A percentile compares a stretch with the other conserved stretches of the same genome.
phyloP scores from a whole-genome alignment of 352 stramenopile genomes.

The Globisporangium carolinianum region DNA sequence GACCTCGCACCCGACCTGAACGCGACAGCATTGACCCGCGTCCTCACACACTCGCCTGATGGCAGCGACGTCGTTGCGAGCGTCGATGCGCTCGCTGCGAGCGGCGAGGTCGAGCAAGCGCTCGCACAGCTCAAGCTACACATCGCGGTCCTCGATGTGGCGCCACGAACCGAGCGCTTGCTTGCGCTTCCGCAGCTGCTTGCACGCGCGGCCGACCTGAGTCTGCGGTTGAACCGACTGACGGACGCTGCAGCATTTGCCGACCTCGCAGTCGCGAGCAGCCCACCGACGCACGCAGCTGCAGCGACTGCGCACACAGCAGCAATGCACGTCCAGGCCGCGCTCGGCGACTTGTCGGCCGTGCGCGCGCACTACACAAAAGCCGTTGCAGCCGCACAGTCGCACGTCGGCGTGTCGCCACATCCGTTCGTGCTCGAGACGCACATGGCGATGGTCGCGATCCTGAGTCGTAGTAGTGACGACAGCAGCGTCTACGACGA shows the following conservation, averaged over 20 bases:
- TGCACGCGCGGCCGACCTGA: conserved; percentile 31
- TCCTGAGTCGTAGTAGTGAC: conserved; percentile 18
- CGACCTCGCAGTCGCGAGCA: conserved; percentile 30
- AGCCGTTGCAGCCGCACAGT: conserved; percentile 27
- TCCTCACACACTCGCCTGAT: conserved; percentile 18
- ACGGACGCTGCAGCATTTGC: conserved; percentile 23
- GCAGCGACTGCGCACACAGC: conserved; percentile 20
- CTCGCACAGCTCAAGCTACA: conserved; percentile 33
- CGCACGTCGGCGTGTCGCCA: conserved; percentile 24
- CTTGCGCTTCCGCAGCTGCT: conserved; percentile 30
- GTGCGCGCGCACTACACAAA: conserved; percentile 18
- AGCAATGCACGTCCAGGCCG: conserved; percentile 28
- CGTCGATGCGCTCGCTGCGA: conserved; percentile 17
- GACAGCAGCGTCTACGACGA: conserved; percentile 8
- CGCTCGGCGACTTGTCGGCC: conserved; percentile 10
- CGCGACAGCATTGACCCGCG: conserved; percentile 12
- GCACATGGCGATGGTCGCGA: conserved; percentile 43
- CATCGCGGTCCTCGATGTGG: conserved; percentile 27
- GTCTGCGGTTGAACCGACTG: conserved; percentile 9
- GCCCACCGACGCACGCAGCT: conserved; percentile 19
- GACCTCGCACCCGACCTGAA: conserved; percentile 8
- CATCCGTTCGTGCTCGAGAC: conserved; percentile 38
- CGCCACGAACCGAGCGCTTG: conserved; percentile 23
- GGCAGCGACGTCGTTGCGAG: conserved; percentile 22
- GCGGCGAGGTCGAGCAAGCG: conserved; percentile 16